Evolutionary conservation across 768 basidiomycete species (phyloP), one percentile per base, ranked within the genome.

Genomic region (Russula olivacea): DNA sequence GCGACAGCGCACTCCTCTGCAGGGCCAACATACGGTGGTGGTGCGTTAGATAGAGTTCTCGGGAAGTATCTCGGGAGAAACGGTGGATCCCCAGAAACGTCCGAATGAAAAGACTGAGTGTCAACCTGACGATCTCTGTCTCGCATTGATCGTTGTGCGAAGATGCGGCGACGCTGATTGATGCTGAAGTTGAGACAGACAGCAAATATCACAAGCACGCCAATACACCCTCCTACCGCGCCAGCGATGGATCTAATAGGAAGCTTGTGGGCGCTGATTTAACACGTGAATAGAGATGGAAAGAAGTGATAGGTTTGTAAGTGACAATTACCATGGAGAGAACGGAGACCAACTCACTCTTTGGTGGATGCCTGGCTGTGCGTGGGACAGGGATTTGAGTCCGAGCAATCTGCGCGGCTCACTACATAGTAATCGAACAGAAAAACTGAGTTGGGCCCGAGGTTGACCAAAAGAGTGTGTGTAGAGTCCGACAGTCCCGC

Each of bases 11-110:
- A 68, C 64, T 1, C 67, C 50, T 25, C 38, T 40, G 15, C 38
- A 17, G 38, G 38, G 15, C 15, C 38, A 66, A 78, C 75, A 32
- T 76, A 71, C 25, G 78, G 77, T 11, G 77, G 80, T 8, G 78
- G 76, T 38, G 73, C 64, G 41, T 74, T 73, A 19, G 79, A 72
- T 34, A 75, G 69, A 0, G 80, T 79, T 10, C 79, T 80, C 30
- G 82, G 83, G 79, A 83, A 83, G 71, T 78, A 83, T 68, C 81
- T 79, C 71, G 83, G 81, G 21, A 40, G 15, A 6, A 17, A 6
- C 10, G 72, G 73, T 30, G 81, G 79, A 66, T 71, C 70, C 51
- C 71, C 70, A 48, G 71, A 71, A 41, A 64, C 69, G 66, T 72
- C 69, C 21, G 71, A 69, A 57, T 70, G 71, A 68, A 72, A 10